Percentiles rank a stretch among this genome's conserved stretches.
Evolutionary conservation across 179 eudicot genomes (phyloP).

Genomic region (Silene noctiflora): DNA sequence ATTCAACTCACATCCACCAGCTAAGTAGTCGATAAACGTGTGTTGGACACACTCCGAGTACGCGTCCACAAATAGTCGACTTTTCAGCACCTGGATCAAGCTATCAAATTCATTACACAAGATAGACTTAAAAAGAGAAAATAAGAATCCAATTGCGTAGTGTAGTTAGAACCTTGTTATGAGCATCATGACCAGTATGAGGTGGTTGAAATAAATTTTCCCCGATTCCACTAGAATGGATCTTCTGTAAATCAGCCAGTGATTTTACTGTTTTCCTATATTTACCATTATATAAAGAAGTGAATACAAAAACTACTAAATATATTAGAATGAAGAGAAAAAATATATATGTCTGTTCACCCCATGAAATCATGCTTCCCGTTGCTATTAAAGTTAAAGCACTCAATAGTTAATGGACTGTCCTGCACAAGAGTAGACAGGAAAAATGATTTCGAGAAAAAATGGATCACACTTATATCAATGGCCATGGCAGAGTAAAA

Average conservation of each 20-base stretch:
- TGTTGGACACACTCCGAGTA: slow-evolving; percentile 66
- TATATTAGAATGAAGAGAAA: slow-evolving; percentile 17
- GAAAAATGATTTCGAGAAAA: slow-evolving; percentile 11
- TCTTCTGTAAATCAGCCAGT: slow-evolving; percentile 68
- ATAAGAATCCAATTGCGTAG: slow-evolving; percentile 16
- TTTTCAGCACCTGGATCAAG: slow-evolving; percentile 68
- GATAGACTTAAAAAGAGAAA: slow-evolving; percentile 19
- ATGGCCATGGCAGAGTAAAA: background rate
- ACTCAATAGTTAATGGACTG: slow-evolving; percentile 73
- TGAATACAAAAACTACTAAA: slow-evolving; percentile 14
- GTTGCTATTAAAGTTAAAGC: slow-evolving; percentile 83
- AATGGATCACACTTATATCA: background rate
- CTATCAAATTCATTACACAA: slow-evolving; percentile 20
- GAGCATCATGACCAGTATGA: slow-evolving; percentile 54
- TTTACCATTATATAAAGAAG: slow-evolving; percentile 8
- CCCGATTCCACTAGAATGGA: slow-evolving; percentile 55
- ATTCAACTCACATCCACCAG: slow-evolving; percentile 85
- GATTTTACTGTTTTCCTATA: slow-evolving; percentile 74
- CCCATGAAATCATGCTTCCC: slow-evolving; percentile 93
- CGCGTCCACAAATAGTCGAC: slow-evolving; percentile 75
- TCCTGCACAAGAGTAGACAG: slow-evolving; percentile 59
- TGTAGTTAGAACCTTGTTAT: slow-evolving; percentile 55
- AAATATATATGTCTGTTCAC: slow-evolving; percentile 37
- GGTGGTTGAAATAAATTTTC: slow-evolving; percentile 57
- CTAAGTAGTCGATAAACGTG: slow-evolving; percentile 87